Percentiles rank a stretch among this genome's conserved stretches.
Conservation (phyloP, 768 basidiomycete species). For the Punctularia strigosozonata region DNA sequence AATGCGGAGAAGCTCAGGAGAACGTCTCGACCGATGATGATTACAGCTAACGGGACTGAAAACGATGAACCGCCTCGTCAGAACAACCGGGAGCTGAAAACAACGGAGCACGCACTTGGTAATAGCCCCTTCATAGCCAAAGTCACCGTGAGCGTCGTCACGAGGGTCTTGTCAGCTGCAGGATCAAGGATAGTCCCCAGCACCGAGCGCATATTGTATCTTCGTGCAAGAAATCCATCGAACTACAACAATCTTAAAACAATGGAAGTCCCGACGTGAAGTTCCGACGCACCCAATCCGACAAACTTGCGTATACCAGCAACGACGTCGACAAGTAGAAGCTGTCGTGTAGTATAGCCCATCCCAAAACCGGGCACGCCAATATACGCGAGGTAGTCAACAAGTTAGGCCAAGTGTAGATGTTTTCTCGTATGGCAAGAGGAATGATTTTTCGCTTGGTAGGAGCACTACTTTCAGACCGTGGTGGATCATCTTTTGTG, state of each 20-base stretch:
- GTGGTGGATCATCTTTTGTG: too few species aligned
- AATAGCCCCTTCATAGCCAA: slow-evolving; percentile 75
- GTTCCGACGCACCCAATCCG: slow-evolving; percentile 78
- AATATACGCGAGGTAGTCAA: slow-evolving; percentile 80
- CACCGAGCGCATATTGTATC: slow-evolving; percentile 81
- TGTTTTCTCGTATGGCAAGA: slow-evolving; percentile 66
- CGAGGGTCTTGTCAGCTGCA: slow-evolving; percentile 89
- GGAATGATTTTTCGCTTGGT: too few species aligned
- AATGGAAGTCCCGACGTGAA: neutral
- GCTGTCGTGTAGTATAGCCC: slow-evolving; percentile 74
- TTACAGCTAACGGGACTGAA: slow-evolving; percentile 73
- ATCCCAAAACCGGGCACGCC: slow-evolving; percentile 87
- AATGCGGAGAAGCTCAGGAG: slow-evolving; percentile 81
- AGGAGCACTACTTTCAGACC: too few species aligned
- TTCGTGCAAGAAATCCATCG: slow-evolving; percentile 85
- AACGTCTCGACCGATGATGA: slow-evolving; percentile 86
- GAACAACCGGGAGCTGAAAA: slow-evolving; percentile 1
- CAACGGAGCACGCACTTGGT: slow-evolving; percentile 48
- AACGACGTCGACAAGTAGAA: slow-evolving; percentile 73
- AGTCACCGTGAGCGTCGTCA: slow-evolving; percentile 88
- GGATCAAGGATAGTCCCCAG: slow-evolving; percentile 94
- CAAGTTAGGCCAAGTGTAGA: slow-evolving; percentile 89
- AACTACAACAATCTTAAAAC: slow-evolving; percentile 34
- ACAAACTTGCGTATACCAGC: slow-evolving; percentile 84
- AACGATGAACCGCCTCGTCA: neutral